Evolutionary conservation across 805 yeast species (phyloP), one percentile per base, ranked within the genome.

Genomic region (Saturnispora sekii): DNA sequence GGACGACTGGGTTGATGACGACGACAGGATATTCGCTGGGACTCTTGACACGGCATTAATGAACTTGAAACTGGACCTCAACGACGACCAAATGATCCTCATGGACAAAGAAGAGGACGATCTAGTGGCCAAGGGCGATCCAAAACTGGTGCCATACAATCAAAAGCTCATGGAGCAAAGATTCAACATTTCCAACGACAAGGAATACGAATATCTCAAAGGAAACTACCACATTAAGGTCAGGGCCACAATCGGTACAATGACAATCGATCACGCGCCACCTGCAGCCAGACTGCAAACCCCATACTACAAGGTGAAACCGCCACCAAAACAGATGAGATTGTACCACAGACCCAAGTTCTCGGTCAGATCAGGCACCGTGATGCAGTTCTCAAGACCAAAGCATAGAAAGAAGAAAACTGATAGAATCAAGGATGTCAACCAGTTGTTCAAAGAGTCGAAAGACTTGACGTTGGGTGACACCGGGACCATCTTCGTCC

Each of bases 151-250:
- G 6, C 84, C 89, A 3, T 61, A 71, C 2, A 73, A 67, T 47
- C 84, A 80, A 39, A 72, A 72, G 49, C 58, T 69, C 28, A 54
- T 86, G 16, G 71, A 73, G 32, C 60, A 70, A 47, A 81, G 83
- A 51, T 87, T 84, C 64, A 84, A 85, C 60, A 73, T 90, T 34
- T 88, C 97, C 7, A 93, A 93, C 63, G 98, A 93, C 62, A 73
- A 76, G 37, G 84, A 82, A 36, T 93, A 93, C 61, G 95, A 86
- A 47, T 65, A 82, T 43, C 68, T 93, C 52, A 84, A 83, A 57
- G 84, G 79, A 46, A 89, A 87, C 56, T 88, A 89, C 60, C 95
- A 88, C 60, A 79, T 94, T 34, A 90, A 86, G 67, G 85, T 90
- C 32, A 79, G 98, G 61, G 79, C 96, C 2, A 94, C 95, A 6